Evolutionary conservation across 2,329 filamentous ascomycete genomes (phyloP), one percentile per base, ranked within the genome.

Genomic region (Ophiocordyceps camponoti-rufipedis): DNA sequence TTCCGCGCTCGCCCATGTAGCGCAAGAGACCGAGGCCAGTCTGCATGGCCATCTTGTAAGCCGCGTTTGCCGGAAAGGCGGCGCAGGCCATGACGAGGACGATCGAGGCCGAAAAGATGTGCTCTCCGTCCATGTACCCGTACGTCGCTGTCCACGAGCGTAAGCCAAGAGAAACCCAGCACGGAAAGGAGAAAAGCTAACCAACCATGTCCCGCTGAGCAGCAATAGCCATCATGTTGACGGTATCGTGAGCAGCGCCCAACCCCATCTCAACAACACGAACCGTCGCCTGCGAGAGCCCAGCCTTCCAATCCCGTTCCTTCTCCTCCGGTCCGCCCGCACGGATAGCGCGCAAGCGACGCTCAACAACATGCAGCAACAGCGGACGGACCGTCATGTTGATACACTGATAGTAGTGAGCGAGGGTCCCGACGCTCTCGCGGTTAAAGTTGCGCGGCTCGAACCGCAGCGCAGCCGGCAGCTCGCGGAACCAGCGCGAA

Each of bases 391-490:
- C 68, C 0, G 71, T 72, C 70, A 75, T 74, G 50, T 74, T 73
- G 52, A 75, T 66, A 52, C 72, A 75, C 41, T 73, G 71, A 48
- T 73, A 73, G 50, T 74, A 74, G 50, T 75, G 71, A 19, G 72
- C 55, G 45, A 71, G 67, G 4, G 68, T 69, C 1, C 69, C 71
- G 5, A 74, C 67, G 10, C 62, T 65, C 54, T 73, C 70, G 12
- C 70, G 67, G 39, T 63, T 65, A 41, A 68, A 63, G 46, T 63
- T 62, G 7, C 70, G 60, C 14, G 70, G 69, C 49, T 73, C 65
- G 42, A 74, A 66, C 3, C 67, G 64, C 12, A 75, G 56, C 10
- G 62, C 56, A 23, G 62, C 58, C 0, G 72, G 72, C 4, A 74
- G 54, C 23, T 68, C 60, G 8, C 62, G 62, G 18, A 70, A 62